Base-by-base conservation (phyloP, 495 filamentous ascomycete species). In the Penicillium robsamsonii region DNA sequence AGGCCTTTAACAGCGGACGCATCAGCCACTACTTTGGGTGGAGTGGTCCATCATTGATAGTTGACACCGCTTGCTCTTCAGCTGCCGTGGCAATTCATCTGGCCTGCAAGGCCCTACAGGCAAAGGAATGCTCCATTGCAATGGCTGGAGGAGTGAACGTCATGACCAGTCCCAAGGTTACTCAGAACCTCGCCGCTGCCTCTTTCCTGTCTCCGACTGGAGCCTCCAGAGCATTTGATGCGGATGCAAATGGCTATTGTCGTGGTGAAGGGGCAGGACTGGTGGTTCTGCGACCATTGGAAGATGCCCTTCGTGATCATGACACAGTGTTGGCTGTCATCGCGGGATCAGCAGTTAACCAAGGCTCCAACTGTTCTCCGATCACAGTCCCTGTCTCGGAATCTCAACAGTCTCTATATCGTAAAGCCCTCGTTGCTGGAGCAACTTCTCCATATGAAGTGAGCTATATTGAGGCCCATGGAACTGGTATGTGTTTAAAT, bases 281-380 rank as follows among this genome's bases (percentile, higher is more conserved):
- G 1, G 67, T 75, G 3, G 63, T 77, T 10, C 52, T 76, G 12
- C 88, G 89, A 67, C 75, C 81, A 2, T 75, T 87, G 0, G 71
- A 79, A 8, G 80, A 86, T 67, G 86, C 86, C 0, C 40, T 85
- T 30, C 70, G 73, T 0, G 80, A 88, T 50, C 78, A 81, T 15
- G 85, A 89, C 61, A 70, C 80, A 22, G 74, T 90, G 40, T 75
- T 85, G 12, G 87, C 73, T 6, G 80, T 87, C 33, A 79, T 89
- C 35, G 68, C 81, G 0, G 82, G 79, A 10, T 75, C 80, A 1
- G 73, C 77, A 9, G 83, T 83, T 5, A 88, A 89, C 56, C 85
- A 88, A 22, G 81, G 79, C 3, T 81, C 79, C 0, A 79, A 85
- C 52, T 75, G 78, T 31, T 78, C 80, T 24, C 81, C 82, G 18